Evolutionary conservation across 352 stramenopile genomes (phyloP).

Genomic region (Phytopythium chamaehyphon): DNA sequence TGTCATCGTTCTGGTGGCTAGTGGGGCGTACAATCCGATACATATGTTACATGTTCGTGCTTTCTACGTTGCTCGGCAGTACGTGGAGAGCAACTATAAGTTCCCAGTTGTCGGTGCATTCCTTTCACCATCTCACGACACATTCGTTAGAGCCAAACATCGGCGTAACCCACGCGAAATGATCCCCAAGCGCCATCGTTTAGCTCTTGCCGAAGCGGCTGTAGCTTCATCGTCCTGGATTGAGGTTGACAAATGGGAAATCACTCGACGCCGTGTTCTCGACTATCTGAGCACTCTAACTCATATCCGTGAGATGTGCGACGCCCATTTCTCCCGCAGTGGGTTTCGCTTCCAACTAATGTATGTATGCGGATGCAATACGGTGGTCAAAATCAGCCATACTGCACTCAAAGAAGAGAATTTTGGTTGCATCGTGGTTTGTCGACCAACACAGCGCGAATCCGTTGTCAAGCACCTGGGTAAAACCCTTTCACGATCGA

Average conservation of each 20-base stretch:
- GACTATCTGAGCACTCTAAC: constrained; percentile 76
- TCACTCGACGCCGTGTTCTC: constrained; percentile 62
- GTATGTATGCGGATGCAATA: constrained; percentile 78
- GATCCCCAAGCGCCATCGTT: constrained; percentile 66
- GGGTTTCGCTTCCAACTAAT: constrained; percentile 63
- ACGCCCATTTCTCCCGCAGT: constrained; percentile 45
- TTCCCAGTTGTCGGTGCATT: constrained; percentile 74
- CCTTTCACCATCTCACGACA: constrained; percentile 76
- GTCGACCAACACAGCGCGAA: constrained; percentile 56
- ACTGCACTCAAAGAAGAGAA: constrained; percentile 58
- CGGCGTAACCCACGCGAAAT: constrained; percentile 66
- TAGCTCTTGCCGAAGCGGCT: constrained; percentile 60
- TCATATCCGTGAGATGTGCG: constrained; percentile 72
- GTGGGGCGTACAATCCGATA: constrained; percentile 72
- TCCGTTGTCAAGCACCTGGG: constrained; percentile 74
- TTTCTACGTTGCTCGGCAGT: constrained; percentile 74
- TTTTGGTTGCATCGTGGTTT: constrained; percentile 68
- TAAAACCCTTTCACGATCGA: constrained; percentile 48
- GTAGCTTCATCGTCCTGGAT: constrained; percentile 73
- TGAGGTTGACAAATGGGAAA: constrained; percentile 84
- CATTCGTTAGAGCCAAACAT: constrained; percentile 69
- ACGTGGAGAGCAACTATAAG: constrained; percentile 76
- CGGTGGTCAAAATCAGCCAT: constrained; percentile 75
- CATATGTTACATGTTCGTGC: constrained; percentile 76
- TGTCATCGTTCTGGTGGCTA: constrained; percentile 73